These are phyloP conservation scores for Diplodia scrobiculata DNA, from an alignment of 2,329 filamentous ascomycete species.

Conservation along the genomic window DNA sequence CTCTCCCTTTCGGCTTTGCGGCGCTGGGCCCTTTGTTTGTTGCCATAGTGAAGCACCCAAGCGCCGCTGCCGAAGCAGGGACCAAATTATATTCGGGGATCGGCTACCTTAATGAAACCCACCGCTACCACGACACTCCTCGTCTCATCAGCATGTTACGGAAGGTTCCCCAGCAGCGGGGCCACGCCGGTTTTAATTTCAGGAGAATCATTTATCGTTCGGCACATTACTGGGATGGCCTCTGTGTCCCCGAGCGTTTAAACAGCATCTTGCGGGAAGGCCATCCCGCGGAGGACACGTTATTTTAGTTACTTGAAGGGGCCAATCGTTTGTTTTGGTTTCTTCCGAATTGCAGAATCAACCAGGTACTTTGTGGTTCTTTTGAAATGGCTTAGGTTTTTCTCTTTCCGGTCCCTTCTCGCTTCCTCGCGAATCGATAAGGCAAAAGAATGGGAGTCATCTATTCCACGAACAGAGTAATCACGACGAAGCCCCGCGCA, in stretches of 20 bases:
- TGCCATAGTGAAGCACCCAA: background rate
- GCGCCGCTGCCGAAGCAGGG: background rate
- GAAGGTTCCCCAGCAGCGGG: slow-evolving; percentile 2
- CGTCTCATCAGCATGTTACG: slow-evolving; percentile 7
- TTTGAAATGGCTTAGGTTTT: slow-evolving; percentile 10
- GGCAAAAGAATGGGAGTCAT: slow-evolving; percentile 2
- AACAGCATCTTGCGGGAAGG: slow-evolving; percentile 2
- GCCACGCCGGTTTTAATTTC: slow-evolving; percentile 1
- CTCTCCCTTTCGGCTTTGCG: slow-evolving; percentile 8
- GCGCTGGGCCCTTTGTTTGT: background rate
- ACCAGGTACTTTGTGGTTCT: slow-evolving; percentile 31
- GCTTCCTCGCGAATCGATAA: background rate
- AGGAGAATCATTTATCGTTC: slow-evolving; percentile 21
- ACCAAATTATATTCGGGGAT: slow-evolving; percentile 14
- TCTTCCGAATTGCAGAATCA: slow-evolving; percentile 31
- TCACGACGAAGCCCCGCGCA: slow-evolving; percentile 8
- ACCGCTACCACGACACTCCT: slow-evolving; percentile 15
- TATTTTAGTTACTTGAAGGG: slow-evolving; percentile 22
- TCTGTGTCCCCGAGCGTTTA: background rate
- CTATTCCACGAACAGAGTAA: slow-evolving; percentile 13
- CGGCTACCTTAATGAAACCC: background rate
- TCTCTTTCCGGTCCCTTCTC: slow-evolving; percentile 14
- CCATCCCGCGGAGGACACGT: background rate
- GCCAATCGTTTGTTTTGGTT: background rate
- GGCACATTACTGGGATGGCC: slow-evolving; percentile 20